Percentiles rank a stretch among this genome's conserved stretches.
These are phyloP conservation scores for Pseudogymnoascus sp. DNA, from an alignment of 2,329 filamentous ascomycete genomes.

Conservation along the genomic window DNA sequence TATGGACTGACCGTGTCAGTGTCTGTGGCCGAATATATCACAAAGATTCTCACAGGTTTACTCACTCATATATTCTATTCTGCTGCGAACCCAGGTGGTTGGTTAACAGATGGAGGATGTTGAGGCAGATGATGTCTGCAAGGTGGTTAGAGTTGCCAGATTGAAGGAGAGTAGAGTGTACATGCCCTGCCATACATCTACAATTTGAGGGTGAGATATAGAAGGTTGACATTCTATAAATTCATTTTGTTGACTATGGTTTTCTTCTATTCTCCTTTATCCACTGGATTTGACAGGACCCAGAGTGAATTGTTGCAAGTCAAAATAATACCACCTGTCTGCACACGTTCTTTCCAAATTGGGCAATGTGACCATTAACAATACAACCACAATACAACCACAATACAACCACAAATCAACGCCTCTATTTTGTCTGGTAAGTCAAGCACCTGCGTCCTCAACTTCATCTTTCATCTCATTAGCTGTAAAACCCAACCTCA, in stretches of 20 bases:
- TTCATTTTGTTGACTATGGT: background rate
- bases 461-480: background rate
- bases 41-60: background rate
- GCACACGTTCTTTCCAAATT: background rate
- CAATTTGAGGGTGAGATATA: background rate
- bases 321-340: background rate
- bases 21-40: background rate
- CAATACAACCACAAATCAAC: background rate
- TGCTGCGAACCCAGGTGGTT: background rate
- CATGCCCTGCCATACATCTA: background rate
- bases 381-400: background rate
- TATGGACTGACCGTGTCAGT: background rate
- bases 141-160: background rate
- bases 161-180: background rate
- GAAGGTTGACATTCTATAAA: background rate
- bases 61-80: background rate
- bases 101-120: background rate
- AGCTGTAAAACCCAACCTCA: background rate
- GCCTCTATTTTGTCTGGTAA: constrained; percentile 1
- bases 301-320: background rate
- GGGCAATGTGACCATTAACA: background rate
- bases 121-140: background rate
- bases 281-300: background rate
- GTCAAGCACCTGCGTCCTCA: background rate
- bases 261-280: background rate